Conservation (phyloP, 2,329 filamentous ascomycete species). For the Pseudocercospora cruenta region DNA sequence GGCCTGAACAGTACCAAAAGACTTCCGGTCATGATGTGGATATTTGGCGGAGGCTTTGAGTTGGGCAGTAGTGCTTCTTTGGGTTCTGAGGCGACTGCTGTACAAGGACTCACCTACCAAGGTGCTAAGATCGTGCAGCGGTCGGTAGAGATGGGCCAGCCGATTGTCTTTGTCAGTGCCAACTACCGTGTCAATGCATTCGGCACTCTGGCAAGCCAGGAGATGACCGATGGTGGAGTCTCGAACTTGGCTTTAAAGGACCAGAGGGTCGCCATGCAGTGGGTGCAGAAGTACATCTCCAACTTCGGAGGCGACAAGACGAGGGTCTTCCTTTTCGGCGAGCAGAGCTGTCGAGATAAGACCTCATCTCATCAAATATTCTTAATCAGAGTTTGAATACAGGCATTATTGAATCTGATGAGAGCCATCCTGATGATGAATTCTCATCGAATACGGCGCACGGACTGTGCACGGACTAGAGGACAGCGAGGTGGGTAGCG, state of each 20-base stretch:
- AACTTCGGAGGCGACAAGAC: conserved; percentile 39
- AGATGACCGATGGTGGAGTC: conserved; percentile 56
- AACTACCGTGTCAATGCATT: conserved; percentile 66
- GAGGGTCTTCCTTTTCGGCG: no score
- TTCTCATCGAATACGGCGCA: no score
- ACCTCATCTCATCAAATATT: no score
- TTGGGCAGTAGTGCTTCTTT: conserved; percentile 35
- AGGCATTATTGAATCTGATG: no score
- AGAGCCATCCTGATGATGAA: no score
- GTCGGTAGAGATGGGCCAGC: conserved; percentile 21
- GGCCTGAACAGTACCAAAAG: conserved; percentile 7
- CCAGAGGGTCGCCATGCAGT: conserved; percentile 48
- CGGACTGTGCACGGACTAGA: no score
- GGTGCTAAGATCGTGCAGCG: conserved; percentile 33
- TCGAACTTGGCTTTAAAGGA: conserved; percentile 49
- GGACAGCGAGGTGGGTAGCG: no score
- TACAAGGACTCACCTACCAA: conserved; percentile 18
- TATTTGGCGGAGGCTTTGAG: conserved; percentile 48
- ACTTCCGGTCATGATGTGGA: conserved; percentile 51
- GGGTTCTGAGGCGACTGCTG: conserved; percentile 2
- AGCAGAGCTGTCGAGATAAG: no score
- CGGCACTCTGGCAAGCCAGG: conserved; percentile 66
- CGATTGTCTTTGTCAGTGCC: conserved; percentile 32
- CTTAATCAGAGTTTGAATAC: no score
- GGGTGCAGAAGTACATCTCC: conserved; percentile 50